Evolutionary conservation across 2,329 filamentous ascomycete genomes (phyloP).

Genomic region (Drechslera avenae): DNA sequence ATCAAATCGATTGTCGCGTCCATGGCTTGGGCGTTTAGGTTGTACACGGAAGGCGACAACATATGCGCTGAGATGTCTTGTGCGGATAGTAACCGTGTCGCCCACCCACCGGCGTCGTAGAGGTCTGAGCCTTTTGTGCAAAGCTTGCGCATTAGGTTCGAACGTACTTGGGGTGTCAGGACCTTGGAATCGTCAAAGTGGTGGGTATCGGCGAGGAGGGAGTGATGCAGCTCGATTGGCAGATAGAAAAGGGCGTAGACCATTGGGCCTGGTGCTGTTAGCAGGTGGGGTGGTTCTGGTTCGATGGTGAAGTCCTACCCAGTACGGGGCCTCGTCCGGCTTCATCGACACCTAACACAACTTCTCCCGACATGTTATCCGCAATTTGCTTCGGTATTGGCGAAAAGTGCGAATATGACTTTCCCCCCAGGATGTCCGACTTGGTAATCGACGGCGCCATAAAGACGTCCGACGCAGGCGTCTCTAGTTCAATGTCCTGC

Average conservation of each 20-base stretch:
- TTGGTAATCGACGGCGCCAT: slow-evolving; percentile 55
- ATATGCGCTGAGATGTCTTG: slow-evolving; percentile 81
- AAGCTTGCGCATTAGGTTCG: slow-evolving; percentile 71
- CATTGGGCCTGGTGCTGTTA: slow-evolving; percentile 63
- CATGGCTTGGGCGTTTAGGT: slow-evolving; percentile 94
- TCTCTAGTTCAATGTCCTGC: slow-evolving; percentile 45
- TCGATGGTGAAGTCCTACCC: slow-evolving; percentile 58
- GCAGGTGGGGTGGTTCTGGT: slow-evolving; percentile 4
- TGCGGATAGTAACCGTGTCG: slow-evolving; percentile 78
- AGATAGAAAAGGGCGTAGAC: slow-evolving; percentile 75
- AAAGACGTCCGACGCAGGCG: slow-evolving; percentile 49
- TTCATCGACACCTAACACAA: slow-evolving; percentile 89
- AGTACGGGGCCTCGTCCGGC: slow-evolving; percentile 93
- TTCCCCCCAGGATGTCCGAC: slow-evolving; percentile 48
- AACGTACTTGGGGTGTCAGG: slow-evolving; percentile 78
- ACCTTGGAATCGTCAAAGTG: slow-evolving; percentile 97
- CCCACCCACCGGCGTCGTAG: slow-evolving; percentile 77
- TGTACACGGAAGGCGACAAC: slow-evolving; percentile 73
- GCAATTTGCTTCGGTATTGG: slow-evolving; percentile 49
- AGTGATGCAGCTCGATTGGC: slow-evolving; percentile 66
- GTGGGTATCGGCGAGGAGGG: slow-evolving; percentile 77
- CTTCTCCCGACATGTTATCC: slow-evolving; percentile 60
- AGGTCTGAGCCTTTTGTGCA: slow-evolving; percentile 68
- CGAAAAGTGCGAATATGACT: slow-evolving; percentile 56
- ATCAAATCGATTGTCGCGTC: slow-evolving; percentile 88